Percentiles rank a stretch among this genome's conserved stretches.
phyloP scores from a whole-genome alignment of 148 eudicot genomes.

The Limonium bicolor region DNA sequence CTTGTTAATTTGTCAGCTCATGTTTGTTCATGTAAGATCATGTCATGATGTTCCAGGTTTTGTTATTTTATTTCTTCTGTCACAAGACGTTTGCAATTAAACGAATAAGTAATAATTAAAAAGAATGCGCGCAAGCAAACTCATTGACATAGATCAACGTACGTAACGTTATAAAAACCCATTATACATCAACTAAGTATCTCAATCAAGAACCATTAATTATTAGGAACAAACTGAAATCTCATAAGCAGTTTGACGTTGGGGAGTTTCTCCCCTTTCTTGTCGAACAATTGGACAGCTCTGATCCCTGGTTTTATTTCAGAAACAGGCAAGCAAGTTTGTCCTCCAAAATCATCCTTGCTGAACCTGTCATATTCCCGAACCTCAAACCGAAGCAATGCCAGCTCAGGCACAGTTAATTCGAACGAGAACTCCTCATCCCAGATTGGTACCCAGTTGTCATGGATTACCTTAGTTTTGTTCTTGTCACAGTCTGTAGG shows the following conservation, averaged over 20 bases:
- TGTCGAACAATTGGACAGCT: constrained; percentile 34
- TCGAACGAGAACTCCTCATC: constrained; percentile 51
- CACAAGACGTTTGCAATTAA: too few relatives aligned
- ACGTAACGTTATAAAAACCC: too few relatives aligned
- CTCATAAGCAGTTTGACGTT: constrained; percentile 51
- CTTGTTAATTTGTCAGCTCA: too few relatives aligned
- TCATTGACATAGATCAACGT: too few relatives aligned
- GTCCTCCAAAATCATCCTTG: constrained; percentile 80
- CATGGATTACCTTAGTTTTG: constrained; percentile 48
- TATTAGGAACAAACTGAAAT: constrained; percentile 37
- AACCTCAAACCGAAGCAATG: constrained; percentile 53
- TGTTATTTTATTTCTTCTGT: too few relatives aligned
- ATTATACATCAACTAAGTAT: too few relatives aligned
- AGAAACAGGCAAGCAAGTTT: constrained; percentile 46
- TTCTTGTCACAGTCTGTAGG: constrained; percentile 41
- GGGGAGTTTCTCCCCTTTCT: constrained; percentile 46
- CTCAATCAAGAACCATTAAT: too few relatives aligned
- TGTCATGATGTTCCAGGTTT: too few relatives aligned
- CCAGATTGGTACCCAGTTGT: constrained; percentile 69
- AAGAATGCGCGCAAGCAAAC: too few relatives aligned
- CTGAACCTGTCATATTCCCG: constrained; percentile 46
- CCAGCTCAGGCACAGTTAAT: constrained; percentile 54
- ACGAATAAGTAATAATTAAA: too few relatives aligned
- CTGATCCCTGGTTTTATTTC: constrained; percentile 54
- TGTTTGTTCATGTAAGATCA: too few relatives aligned